Base-by-base conservation (phyloP, 2,329 filamentous ascomycete species). In the Aspergillus versicolor region DNA sequence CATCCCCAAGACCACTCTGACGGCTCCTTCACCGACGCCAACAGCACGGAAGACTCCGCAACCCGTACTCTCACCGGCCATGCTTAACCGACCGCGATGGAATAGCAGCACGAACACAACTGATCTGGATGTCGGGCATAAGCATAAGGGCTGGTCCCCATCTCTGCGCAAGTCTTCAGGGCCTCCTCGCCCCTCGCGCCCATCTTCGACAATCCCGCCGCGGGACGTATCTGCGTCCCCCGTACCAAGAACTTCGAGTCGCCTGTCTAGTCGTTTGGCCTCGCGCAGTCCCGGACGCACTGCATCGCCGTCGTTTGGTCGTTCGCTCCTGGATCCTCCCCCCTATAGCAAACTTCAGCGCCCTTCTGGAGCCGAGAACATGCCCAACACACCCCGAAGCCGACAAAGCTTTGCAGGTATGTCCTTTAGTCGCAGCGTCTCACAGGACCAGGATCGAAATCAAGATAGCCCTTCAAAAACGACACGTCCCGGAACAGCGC, bases 121-220 rank as follows among this genome's bases (percentile, higher is more conserved):
- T 82, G 86, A 61, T 92, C 77, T 86, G n/a, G 81, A 88, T 32
- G 82, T 84, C n/a, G 86, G 87, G 24, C 86, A 89, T 70, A 84
- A 85, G 69, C 88, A 86, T 74, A 88, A 84, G 65, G 84, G 87
- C 19, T 30, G 21, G 44, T 86, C 83, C 6, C 84, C 84, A 1
- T 84, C 85, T 0, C 86, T 82, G 56, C 67, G 72, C 50, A 78
- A 75, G 46, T 65, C 65, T 38, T 70, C 70, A 9, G 63, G 67
- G 12, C 64, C 67, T 13, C 53, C 63, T 22, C 66, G 63, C 54
- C 63, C 66, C 48, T 63, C 76, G 27, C 68, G 75, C 46, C 73
- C 75, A 5, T 69, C 72, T 11, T 78, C 77, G 5, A 73, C 73
- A 3, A 63, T 80, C 9, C 73, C 78, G 43, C 9, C 72, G 73